Conservation (phyloP, 306 rosid genomes). For the Prunus mira region DNA sequence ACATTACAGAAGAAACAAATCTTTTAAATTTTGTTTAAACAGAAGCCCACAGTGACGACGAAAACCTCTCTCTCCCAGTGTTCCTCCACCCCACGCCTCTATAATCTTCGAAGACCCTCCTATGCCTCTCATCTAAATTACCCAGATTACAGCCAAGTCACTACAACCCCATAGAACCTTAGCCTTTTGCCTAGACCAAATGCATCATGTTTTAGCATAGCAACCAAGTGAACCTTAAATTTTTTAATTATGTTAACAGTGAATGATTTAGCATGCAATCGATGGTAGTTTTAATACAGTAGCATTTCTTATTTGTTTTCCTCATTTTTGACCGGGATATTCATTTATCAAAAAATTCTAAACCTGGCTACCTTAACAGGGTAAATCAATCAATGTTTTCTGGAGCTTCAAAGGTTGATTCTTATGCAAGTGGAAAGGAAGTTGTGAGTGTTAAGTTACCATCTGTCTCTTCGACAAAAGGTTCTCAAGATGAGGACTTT, state of each 20-base stretch:
- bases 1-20: too few species aligned
- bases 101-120: background rate
- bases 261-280: background rate
- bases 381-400: conserved; percentile 66
- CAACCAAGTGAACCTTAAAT: background rate
- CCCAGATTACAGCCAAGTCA: background rate
- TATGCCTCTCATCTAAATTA: background rate
- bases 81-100: background rate
- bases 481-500: conserved; percentile 43
- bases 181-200: background rate
- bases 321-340: background rate
- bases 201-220: background rate
- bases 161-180: background rate
- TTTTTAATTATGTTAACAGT: background rate
- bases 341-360: background rate
- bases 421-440: conserved; percentile 80
- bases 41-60: too few species aligned
- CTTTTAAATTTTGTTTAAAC: too few species aligned
- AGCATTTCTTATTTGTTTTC: background rate
- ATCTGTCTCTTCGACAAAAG: conserved; percentile 58
- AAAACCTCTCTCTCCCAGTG: too few species aligned
- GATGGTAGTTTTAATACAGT: background rate
- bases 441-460: conserved; percentile 74
- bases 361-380: conserved; percentile 45
- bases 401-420: conserved; percentile 56